phyloP scores from a whole-genome alignment of 306 rosid genomes.

The Inga leiocalycina region DNA sequence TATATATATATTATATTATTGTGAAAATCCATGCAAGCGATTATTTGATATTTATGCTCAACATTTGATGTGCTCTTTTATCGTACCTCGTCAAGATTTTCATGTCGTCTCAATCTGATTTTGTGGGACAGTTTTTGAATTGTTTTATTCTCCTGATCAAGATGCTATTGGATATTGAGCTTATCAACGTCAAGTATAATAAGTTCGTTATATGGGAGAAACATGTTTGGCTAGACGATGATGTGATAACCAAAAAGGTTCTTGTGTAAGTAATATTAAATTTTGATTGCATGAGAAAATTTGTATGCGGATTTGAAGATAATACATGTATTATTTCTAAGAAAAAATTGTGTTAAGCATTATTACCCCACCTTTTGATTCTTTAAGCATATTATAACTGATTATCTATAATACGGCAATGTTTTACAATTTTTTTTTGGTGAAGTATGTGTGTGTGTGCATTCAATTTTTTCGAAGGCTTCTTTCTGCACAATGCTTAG shows the following conservation, averaged over 20 bases:
- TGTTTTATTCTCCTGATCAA: conserved; percentile 43
- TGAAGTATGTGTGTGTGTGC: background rate
- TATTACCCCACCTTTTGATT: background rate
- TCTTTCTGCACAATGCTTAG: background rate
- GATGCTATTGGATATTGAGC: conserved; percentile 22
- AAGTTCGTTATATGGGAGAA: conserved; percentile 14
- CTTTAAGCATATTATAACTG: background rate
- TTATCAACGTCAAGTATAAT: background rate
- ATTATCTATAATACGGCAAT: background rate
- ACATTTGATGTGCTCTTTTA: conserved; percentile 29
- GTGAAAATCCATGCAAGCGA: conserved; percentile 32
- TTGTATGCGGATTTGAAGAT: background rate
- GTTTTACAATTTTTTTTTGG: background rate
- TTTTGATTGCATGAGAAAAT: background rate
- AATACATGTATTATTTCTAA: background rate
- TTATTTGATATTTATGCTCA: conserved; percentile 27
- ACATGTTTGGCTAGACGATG: conserved; percentile 38
- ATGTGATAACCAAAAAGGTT: conserved; percentile 21
- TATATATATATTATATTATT: conserved; percentile 16
- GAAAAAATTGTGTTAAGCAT: background rate
- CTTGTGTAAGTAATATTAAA: background rate
- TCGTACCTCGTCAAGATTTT: conserved; percentile 48
- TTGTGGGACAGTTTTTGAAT: conserved; percentile 45
- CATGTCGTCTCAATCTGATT: conserved; percentile 49
- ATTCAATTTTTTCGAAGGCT: background rate